These are phyloP conservation scores for Thraustochytrium striatum DNA, from an alignment of 352 stramenopile genomes.

Conservation along the genomic window DNA sequence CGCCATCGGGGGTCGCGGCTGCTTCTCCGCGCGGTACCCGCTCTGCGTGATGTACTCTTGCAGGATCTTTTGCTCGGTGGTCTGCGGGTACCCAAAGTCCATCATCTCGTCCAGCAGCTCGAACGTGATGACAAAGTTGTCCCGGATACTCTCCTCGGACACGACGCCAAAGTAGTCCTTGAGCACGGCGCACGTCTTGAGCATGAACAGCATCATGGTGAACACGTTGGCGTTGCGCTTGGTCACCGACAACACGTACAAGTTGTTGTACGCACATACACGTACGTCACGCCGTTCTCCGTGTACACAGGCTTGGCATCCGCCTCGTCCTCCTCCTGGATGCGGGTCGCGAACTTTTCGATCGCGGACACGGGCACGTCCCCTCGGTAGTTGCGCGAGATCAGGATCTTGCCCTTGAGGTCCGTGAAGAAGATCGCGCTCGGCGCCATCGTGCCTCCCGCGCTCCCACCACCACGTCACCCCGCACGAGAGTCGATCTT, in stretches of 20 bases:
- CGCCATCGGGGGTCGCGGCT: conserved; percentile 50
- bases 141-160: conserved; percentile 97
- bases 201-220: conserved; percentile 88
- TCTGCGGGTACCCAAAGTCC: conserved; percentile 98
- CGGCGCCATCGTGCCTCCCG: neutral
- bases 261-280: conserved; percentile 95
- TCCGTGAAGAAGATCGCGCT: conserved; percentile 96
- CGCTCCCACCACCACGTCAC: neutral
- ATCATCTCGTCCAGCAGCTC: conserved; percentile 99
- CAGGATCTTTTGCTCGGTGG: conserved; percentile 76
- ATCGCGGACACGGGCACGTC: conserved; percentile 87
- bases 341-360: conserved; percentile 49
- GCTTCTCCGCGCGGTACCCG: conserved; percentile 84
- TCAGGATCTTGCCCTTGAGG: conserved; percentile 97
- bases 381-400: conserved; percentile 96
- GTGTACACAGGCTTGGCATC: conserved; percentile 90
- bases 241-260: conserved; percentile 97
- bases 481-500: neutral
- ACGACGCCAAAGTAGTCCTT: conserved; percentile 99
- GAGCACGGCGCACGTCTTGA: conserved; percentile 82
- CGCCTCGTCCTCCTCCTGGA: conserved; percentile 87
- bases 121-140: conserved; percentile 99
- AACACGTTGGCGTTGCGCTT: conserved; percentile 98
- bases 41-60: conserved; percentile 94
- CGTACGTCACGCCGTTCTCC: conserved; percentile 80